phyloP scores from a whole-genome alignment of 257 asterid species.

The Solanum sejunctum region DNA sequence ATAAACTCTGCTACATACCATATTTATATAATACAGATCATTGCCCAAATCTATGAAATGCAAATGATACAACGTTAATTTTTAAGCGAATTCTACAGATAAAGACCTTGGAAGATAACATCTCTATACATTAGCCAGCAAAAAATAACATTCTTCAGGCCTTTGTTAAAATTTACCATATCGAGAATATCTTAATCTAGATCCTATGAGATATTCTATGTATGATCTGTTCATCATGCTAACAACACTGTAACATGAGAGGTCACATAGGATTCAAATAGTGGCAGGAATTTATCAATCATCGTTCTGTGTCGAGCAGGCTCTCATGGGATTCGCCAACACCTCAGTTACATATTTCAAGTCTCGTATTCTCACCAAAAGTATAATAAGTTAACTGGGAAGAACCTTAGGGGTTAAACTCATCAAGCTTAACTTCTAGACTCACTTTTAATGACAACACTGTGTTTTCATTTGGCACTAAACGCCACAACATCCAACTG shows the following conservation, averaged over 20 bases:
- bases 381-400: neutral
- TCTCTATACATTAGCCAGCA: neutral
- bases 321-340: neutral
- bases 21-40: neutral
- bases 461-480: neutral
- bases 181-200: neutral
- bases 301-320: neutral
- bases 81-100: neutral
- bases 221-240: neutral
- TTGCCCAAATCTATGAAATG: neutral
- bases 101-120: neutral
- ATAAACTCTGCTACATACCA: neutral
- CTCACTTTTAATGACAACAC: neutral
- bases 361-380: neutral
- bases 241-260: neutral
- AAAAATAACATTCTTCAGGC: neutral
- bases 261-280: neutral
- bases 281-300: neutral
- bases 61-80: neutral
- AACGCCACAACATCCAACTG: neutral
- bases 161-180: neutral
- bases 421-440: neutral
- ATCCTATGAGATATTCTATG: neutral
- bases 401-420: neutral
- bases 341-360: neutral